These are phyloP conservation scores for Saturnispora diversa DNA, from an alignment of 805 yeast genomes.

Conservation along the genomic window DNA sequence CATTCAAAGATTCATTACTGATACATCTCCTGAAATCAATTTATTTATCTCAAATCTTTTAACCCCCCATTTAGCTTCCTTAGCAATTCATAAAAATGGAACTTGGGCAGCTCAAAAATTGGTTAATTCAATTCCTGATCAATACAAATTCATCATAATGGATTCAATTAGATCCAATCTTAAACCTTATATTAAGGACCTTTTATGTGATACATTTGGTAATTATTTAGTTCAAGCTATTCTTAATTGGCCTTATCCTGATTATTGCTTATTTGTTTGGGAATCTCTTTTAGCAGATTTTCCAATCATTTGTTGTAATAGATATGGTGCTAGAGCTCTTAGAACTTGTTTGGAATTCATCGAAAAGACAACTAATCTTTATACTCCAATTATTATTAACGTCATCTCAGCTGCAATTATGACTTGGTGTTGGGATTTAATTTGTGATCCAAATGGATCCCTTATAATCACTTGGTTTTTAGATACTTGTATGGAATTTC, in stretches of 20 bases:
- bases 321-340: slow-evolving; percentile 93
- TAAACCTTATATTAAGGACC: slow-evolving; percentile 71
- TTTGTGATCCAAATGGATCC: slow-evolving; percentile 81
- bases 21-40: slow-evolving; percentile 60
- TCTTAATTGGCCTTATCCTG: slow-evolving; percentile 59
- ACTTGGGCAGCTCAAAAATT: slow-evolving; percentile 99
- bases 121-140: slow-evolving; percentile 51
- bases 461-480: slow-evolving; percentile 87
- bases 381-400: slow-evolving; percentile 56
- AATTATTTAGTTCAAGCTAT: slow-evolving; percentile 95
- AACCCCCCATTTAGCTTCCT: slow-evolving; percentile 74
- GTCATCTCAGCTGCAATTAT: slow-evolving; percentile 73
- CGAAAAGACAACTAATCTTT: slow-evolving; percentile 18
- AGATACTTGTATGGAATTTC: slow-evolving; percentile 62
- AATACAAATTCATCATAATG: slow-evolving; percentile 34
- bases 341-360: slow-evolving; percentile 73
- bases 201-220: slow-evolving; percentile 93
- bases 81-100: slow-evolving; percentile 95
- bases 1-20: slow-evolving; percentile 81
- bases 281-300: slow-evolving; percentile 75
- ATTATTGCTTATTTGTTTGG: slow-evolving; percentile 77
- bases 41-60: slow-evolving; percentile 74
- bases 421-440: slow-evolving; percentile 68
- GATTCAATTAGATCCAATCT: slow-evolving; percentile 59
- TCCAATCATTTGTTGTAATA: slow-evolving; percentile 71